These are phyloP conservation scores for Phytopythium ostracodes DNA, from an alignment of 352 stramenopile genomes.

Conservation along the genomic window DNA sequence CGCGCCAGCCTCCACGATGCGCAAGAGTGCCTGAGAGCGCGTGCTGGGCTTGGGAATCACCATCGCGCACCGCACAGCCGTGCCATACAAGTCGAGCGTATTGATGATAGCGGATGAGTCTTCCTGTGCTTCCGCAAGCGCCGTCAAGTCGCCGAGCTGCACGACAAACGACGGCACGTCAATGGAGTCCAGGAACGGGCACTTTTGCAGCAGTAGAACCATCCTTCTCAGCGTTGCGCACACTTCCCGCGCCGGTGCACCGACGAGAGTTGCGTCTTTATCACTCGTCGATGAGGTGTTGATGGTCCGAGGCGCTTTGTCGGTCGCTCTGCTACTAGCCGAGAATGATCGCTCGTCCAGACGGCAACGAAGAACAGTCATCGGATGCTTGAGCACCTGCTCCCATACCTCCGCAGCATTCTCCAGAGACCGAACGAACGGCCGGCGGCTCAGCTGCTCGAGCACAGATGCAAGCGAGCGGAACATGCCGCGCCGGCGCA, in stretches of 20 bases:
- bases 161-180: conserved; percentile 47
- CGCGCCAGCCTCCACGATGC: conserved; percentile 41
- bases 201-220: conserved; percentile 41
- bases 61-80: conserved; percentile 46
- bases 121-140: conserved; percentile 13
- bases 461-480: conserved; percentile 39
- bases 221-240: conserved; percentile 24
- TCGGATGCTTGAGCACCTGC: conserved; percentile 22
- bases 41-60: conserved; percentile 34
- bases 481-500: conserved; percentile 42
- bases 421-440: conserved; percentile 32
- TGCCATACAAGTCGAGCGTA: conserved; percentile 28
- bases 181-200: conserved; percentile 56
- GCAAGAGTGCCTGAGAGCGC: conserved; percentile 31
- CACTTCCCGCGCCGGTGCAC: conserved; percentile 15
- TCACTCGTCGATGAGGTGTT: neutral
- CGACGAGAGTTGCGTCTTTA: conserved; percentile 14
- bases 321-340: neutral
- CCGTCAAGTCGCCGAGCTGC: conserved; percentile 36
- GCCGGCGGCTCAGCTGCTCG: conserved; percentile 22
- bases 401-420: conserved; percentile 33
- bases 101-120: conserved; percentile 11
- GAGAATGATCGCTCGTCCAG: conserved; percentile 8
- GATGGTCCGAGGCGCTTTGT: neutral
- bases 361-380: conserved; percentile 6